Evolutionary conservation across 1,284 basidiomycete genomes (phyloP).

Genomic region (Cryptococcus amylolentus): DNA sequence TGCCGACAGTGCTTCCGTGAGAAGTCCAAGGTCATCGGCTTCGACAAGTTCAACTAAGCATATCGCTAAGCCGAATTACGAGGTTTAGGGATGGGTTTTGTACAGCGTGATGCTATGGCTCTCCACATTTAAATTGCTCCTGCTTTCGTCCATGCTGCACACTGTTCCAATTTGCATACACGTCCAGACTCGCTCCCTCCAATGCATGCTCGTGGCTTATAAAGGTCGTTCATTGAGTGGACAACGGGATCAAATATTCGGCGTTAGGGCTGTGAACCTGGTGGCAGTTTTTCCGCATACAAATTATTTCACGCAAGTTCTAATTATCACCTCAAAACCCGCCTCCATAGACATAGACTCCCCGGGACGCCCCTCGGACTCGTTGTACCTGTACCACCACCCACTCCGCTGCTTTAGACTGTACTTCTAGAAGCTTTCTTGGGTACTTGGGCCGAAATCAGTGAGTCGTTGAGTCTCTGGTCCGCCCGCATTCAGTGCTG

Average conservation of each 20-base stretch:
- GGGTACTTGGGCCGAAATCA: not conserved
- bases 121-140: not conserved
- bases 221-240: not conserved
- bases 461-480: too few relatives aligned
- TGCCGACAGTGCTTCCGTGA: constrained; percentile 99
- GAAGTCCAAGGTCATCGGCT: constrained; percentile 85
- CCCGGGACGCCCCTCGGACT: not conserved
- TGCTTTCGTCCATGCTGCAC: not conserved
- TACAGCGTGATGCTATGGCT: constrained; percentile 22
- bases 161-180: not conserved
- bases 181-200: not conserved
- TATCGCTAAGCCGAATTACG: not conserved
- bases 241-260: not conserved
- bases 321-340: not conserved
- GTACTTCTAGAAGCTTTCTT: not conserved
- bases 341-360: constrained; percentile 1
- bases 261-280: not conserved
- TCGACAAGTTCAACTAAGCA: constrained; percentile 61
- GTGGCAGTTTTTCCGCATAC: not conserved
- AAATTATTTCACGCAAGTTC: not conserved
- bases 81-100: constrained; percentile 6
- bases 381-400: constrained; percentile 3
- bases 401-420: not conserved
- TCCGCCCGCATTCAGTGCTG: too few relatives aligned
- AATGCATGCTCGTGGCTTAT: not conserved